Base-by-base conservation (phyloP, 1,139 yeast species). In the Suhomyces wounanorum region DNA sequence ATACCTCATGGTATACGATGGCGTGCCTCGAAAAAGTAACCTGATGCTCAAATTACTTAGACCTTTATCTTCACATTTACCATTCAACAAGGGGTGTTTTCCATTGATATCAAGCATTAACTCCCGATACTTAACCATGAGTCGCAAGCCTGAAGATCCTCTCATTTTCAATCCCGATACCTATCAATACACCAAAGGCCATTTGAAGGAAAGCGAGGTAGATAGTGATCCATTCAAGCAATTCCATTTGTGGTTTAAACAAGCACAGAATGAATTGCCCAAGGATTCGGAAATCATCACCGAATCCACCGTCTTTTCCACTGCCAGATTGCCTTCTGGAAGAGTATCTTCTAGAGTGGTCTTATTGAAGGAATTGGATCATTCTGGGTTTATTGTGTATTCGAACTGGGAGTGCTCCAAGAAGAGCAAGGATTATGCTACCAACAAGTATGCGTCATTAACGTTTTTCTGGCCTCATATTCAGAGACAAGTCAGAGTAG, bases 401-500 rank as follows among this genome's bases (percentile, higher is more conserved):
- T 89, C 97, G 49, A 94, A 94, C 68, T 92, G 97, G 96, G 90
- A 79, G 40, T 79, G 86, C 10, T 87, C 96, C 39, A 90, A 89
- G 68, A 94, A 94, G 69, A 82, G 87, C 26, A 66, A 72, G 47
- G 98, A 92, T 66, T 74, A 84, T 54, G 72, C 72, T 39, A 72
- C 86, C 40, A 94, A 94, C 67, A 87, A 89, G 55, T 79, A 81
- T 63, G 98, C 92, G 1, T 83, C 96, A 1, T 73, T 94, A 57
- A 86, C 87, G n/a, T 95, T 92, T 67, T 92, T 91, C 72, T 94
- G 99, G 98, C 89, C 89, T 50, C 84, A 83, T 57, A 68, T 86
- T 43, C 97, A 94, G 70, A 83, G 97, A 57, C 97, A 91, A 69
- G 96, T 94, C 8, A 79, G 99, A 56, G 86, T 94, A 11, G 99